These are phyloP conservation scores for Penicillium desertorum DNA, from an alignment of 495 filamentous ascomycete species.

Conservation along the genomic window DNA sequence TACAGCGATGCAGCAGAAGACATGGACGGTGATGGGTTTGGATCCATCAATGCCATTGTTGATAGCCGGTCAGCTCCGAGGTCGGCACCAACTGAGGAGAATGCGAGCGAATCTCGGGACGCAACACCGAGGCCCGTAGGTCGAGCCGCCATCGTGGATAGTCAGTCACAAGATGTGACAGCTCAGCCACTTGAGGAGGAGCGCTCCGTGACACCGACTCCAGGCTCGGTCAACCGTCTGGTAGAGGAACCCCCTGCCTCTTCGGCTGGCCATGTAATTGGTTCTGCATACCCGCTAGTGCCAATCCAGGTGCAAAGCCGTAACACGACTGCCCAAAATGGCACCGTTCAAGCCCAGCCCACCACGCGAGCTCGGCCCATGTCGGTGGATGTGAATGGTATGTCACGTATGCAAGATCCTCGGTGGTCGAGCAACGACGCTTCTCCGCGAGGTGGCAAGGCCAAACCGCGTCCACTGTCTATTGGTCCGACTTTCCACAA, in stretches of 20 bases:
- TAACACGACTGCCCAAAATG: slow-evolving; percentile 9
- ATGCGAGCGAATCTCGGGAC: slow-evolving; percentile 22
- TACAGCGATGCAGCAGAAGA: slow-evolving; percentile 91
- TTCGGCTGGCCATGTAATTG: slow-evolving; percentile 16
- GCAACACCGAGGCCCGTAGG: slow-evolving; percentile 21
- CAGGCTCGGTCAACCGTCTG: slow-evolving; percentile 14
- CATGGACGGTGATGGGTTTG: slow-evolving; percentile 72
- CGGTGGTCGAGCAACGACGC: slow-evolving; percentile 12
- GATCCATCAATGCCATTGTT: slow-evolving; percentile 81
- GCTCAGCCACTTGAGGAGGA: slow-evolving; percentile 24
- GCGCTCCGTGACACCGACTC: slow-evolving; percentile 28
- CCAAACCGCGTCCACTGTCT: slow-evolving; percentile 28
- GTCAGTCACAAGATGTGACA: slow-evolving; percentile 15
- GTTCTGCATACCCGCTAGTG: slow-evolving; percentile 26
- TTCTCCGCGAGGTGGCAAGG: slow-evolving; percentile 13
- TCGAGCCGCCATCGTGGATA: slow-evolving; percentile 16
- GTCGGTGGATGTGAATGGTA: slow-evolving; percentile 20
- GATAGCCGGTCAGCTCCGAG: slow-evolving; percentile 49
- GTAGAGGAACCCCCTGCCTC: slow-evolving; percentile 24
- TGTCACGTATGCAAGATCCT: slow-evolving; percentile 17
- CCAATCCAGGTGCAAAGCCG: slow-evolving; percentile 14
- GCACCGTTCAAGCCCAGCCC: slow-evolving; percentile 12
- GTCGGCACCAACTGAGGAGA: slow-evolving; percentile 15
- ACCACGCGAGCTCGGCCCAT: slow-evolving; percentile 26
- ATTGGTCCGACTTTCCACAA: slow-evolving; percentile 28